A percentile compares a stretch with the other conserved stretches of the same genome.
These are phyloP conservation scores for Coccomyxa subellipsoidea DNA, from an alignment of 163 green algal species.

Conservation along the genomic window DNA sequence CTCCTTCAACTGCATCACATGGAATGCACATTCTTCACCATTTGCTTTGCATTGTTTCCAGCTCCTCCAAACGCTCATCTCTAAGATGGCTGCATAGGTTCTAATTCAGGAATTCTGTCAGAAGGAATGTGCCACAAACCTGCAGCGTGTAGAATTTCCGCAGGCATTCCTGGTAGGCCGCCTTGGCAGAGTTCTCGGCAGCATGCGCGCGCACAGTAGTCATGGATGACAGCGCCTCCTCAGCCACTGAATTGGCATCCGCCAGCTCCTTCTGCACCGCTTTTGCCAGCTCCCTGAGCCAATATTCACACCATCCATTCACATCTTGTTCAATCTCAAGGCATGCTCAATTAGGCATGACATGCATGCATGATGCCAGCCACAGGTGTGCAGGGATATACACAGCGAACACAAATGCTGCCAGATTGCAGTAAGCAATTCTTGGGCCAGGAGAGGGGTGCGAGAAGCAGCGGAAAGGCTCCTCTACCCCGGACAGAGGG, in stretches of 20 bases:
- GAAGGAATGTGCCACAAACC: not conserved
- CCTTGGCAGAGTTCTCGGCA: conserved; percentile 45
- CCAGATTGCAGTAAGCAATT: too few species aligned
- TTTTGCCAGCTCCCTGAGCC: conserved; percentile 55
- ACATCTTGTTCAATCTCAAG: not conserved
- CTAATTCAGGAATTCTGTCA: not conserved
- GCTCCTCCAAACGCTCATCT: too few species aligned
- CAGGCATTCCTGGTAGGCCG: conserved; percentile 61
- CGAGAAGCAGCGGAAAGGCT: too few species aligned
- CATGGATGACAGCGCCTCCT: conserved; percentile 71
- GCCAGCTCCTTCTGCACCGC: conserved; percentile 72
- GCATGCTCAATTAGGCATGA: too few species aligned
- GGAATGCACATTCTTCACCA: too few species aligned
- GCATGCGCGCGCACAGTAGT: conserved; percentile 57
- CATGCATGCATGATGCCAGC: too few species aligned
- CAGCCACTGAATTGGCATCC: conserved; percentile 71
- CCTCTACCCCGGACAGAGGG: too few species aligned
- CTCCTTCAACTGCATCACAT: conserved; percentile 31
- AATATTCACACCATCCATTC: not conserved
- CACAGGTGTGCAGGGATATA: too few species aligned
- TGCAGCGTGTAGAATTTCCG: conserved; percentile 42
- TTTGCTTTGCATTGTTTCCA: too few species aligned
- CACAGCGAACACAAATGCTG: too few species aligned
- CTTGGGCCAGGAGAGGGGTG: too few species aligned
- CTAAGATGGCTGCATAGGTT: too few species aligned